A percentile compares a stretch with the other conserved stretches of the same genome.
Evolutionary conservation across 495 filamentous ascomycete genomes (phyloP).

Genomic region (Trichoderma orchidacearum): DNA sequence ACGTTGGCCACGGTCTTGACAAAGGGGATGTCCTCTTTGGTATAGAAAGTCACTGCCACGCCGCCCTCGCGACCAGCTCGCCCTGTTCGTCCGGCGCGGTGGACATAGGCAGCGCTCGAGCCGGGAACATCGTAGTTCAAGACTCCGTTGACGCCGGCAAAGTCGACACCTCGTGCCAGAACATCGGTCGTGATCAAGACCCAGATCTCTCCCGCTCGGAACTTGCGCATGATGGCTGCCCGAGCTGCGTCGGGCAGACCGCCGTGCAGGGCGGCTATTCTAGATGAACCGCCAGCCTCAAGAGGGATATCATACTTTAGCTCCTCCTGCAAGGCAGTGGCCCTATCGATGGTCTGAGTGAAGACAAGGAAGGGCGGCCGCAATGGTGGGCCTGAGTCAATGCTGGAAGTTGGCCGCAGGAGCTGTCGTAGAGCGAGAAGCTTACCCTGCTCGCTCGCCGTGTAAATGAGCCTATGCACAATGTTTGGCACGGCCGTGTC

Average conservation of each 20-base stretch:
- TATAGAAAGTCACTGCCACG: constrained; percentile 88
- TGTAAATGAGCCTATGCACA: constrained; percentile 75
- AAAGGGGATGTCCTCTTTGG: constrained; percentile 82
- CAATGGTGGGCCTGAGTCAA: constrained; percentile 44
- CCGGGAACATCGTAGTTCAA: constrained; percentile 95
- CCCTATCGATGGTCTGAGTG: constrained; percentile 85
- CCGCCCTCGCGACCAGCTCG: constrained; percentile 79
- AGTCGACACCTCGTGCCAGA: constrained; percentile 81
- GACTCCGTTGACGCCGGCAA: constrained; percentile 81
- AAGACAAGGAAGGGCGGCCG: constrained; percentile 87
- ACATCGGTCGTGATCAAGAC: constrained; percentile 91
- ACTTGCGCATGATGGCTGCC: constrained; percentile 69
- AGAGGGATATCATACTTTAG: constrained; percentile 88
- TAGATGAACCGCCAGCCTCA: constrained; percentile 70
- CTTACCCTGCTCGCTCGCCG: constrained; percentile 86
- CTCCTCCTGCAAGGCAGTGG: constrained; percentile 74
- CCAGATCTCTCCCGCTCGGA: constrained; percentile 90
- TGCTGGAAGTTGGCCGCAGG: constrained; percentile 58
- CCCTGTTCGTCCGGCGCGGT: constrained; percentile 85
- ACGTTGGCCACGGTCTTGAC: constrained; percentile 89
- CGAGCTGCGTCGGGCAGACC: constrained; percentile 66
- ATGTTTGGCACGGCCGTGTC: constrained; percentile 90
- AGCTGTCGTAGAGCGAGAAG: constrained; percentile 84
- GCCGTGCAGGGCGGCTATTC: constrained; percentile 84
- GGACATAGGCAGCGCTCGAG: constrained; percentile 77